Evolutionary conservation across 768 basidiomycete species (phyloP).

Genomic region (Albatrellus ellisii): DNA sequence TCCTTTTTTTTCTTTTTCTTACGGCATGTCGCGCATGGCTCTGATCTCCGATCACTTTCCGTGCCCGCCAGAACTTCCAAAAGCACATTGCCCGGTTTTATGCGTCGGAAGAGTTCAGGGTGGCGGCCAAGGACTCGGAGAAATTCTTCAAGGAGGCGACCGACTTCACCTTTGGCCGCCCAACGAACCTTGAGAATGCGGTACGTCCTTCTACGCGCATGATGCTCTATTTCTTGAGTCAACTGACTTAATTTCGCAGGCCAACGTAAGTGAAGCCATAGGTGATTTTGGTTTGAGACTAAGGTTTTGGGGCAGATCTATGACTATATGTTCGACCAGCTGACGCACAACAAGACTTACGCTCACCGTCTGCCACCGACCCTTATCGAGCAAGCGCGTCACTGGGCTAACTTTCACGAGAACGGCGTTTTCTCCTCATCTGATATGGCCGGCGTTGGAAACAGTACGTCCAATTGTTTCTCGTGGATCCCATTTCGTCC

Average conservation of each 20-base stretch:
- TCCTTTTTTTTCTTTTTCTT: constrained; percentile 1
- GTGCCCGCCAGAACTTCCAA: constrained; percentile 38
- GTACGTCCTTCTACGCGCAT: constrained; percentile 26
- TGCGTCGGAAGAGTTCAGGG: constrained; percentile 52
- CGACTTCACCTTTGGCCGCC: constrained; percentile 62
- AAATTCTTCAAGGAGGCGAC: constrained; percentile 54
- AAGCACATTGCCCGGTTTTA: constrained; percentile 51
- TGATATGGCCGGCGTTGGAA: constrained; percentile 55
- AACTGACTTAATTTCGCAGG: constrained; percentile 28
- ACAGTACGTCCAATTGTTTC: constrained; percentile 38
- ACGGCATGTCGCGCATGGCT: neutral
- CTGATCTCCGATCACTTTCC: neutral
- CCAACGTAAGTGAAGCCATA: constrained; percentile 45
- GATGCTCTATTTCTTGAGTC: constrained; percentile 5
- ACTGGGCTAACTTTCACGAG: constrained; percentile 73
- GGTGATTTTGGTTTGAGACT: neutral
- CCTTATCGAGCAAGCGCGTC: constrained; percentile 59
- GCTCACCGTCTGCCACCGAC: constrained; percentile 72
- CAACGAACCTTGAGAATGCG: constrained; percentile 53
- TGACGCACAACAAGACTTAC: constrained; percentile 74
- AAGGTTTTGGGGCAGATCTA: constrained; percentile 35
- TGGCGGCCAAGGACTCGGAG: constrained; percentile 36
- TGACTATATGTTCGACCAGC: constrained; percentile 66
- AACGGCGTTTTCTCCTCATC: constrained; percentile 55
- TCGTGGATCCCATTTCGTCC: neutral